These are phyloP conservation scores for Paramecium primaurelia DNA, from an alignment of 73 alveolate species.

Conservation along the genomic window DNA sequence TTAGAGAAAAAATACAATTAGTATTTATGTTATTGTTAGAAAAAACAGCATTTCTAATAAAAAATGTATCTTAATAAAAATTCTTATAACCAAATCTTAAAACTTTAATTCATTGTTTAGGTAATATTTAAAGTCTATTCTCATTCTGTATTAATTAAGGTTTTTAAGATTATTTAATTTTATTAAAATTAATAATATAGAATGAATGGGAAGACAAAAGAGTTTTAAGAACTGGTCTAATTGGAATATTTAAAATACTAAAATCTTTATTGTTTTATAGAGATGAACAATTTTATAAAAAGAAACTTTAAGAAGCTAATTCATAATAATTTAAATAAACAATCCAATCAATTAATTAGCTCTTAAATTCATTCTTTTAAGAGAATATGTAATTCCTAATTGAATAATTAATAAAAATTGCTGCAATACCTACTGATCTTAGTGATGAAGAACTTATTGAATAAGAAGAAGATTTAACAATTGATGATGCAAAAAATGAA, in stretches of 20 bases:
- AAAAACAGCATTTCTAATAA: not conserved
- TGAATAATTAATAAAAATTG: not conserved
- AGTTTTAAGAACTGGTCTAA: not conserved
- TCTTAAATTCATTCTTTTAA: not conserved
- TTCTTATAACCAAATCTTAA: not conserved
- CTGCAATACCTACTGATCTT: not conserved
- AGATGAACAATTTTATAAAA: not conserved
- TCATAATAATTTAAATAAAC: not conserved
- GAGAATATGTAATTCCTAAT: not conserved
- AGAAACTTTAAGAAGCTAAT: not conserved
- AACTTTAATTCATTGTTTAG: not conserved
- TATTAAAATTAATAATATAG: not conserved
- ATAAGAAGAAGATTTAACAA: not conserved
- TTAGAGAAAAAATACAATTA: not conserved
- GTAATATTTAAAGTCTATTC: not conserved
- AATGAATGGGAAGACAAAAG: constrained; percentile 11
- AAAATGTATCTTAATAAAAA: not conserved
- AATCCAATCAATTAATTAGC: not conserved
- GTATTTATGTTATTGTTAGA: not conserved
- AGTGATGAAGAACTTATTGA: constrained; percentile 36
- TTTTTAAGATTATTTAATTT: not conserved
- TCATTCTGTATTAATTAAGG: not conserved
- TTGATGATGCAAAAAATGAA: constrained; percentile 13
- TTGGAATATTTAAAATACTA: not conserved
- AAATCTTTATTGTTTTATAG: not conserved